phyloP scores from a whole-genome alignment of 2,329 filamentous ascomycete genomes.

The Colletotrichum limetticola region DNA sequence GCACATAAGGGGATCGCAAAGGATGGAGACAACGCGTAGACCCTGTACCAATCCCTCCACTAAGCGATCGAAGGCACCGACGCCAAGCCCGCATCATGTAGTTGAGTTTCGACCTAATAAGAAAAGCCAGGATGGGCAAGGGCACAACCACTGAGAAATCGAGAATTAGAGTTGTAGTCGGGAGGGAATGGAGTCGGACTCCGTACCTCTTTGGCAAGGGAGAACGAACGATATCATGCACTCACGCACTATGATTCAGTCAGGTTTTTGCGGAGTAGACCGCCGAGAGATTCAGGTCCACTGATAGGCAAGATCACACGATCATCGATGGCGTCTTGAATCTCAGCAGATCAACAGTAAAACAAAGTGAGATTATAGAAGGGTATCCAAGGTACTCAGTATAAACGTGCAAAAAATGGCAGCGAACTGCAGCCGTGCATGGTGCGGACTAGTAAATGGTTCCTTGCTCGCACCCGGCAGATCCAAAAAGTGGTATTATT shows the following conservation, averaged over 20 bases:
- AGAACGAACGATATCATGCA: too few species aligned
- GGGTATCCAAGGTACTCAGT: neutral
- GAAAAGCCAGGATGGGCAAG: neutral
- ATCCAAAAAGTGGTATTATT: neutral
- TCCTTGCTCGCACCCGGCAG: too few species aligned
- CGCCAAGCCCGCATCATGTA: conserved; percentile 1
- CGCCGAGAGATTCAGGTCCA: neutral
- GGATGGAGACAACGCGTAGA: neutral
- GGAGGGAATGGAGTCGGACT: neutral
- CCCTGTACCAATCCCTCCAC: neutral
- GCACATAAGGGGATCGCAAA: neutral
- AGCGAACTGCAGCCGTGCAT: too few species aligned
- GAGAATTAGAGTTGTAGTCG: neutral
- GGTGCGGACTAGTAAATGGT: neutral
- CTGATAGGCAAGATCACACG: neutral
- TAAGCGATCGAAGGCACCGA: neutral
- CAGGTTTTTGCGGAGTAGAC: neutral
- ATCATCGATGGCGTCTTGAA: neutral
- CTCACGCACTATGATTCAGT: neutral
- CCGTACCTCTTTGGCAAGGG: neutral
- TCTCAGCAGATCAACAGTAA: too few species aligned
- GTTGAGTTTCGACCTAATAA: neutral
- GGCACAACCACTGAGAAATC: neutral
- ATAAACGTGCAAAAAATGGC: too few species aligned
- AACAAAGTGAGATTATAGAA: neutral